Conservation (phyloP, 768 basidiomycete genomes). For the Steccherinum ochraceum region DNA sequence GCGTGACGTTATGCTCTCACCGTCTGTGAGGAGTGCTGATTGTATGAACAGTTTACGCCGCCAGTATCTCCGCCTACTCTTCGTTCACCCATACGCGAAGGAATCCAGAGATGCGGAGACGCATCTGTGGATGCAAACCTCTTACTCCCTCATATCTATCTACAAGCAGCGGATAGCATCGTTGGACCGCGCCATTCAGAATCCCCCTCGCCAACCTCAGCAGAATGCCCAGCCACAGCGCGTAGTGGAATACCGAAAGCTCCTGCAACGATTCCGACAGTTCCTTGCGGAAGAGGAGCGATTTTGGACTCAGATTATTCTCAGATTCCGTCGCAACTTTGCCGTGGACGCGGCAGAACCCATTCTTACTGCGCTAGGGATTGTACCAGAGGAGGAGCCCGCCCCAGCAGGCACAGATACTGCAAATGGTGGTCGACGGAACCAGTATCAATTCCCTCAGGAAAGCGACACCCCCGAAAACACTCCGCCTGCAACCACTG, state of each 20-base stretch:
- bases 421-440: conserved; percentile 33
- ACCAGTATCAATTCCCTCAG: conserved; percentile 59
- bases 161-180: conserved; percentile 73
- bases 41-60: conserved; percentile 52
- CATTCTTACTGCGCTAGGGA: conserved; percentile 50
- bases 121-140: conserved; percentile 90
- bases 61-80: conserved; percentile 61
- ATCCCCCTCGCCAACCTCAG: conserved; percentile 25
- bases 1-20: conserved; percentile 26
- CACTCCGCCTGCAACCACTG: conserved; percentile 32
- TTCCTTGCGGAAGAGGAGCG: conserved; percentile 88
- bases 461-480: conserved; percentile 29
- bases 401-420: conserved; percentile 16
- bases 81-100: conserved; percentile 59
- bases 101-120: conserved; percentile 78
- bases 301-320: conserved; percentile 81
- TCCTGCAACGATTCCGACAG: conserved; percentile 82
- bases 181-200: conserved; percentile 53
- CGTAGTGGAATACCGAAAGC: conserved; percentile 78
- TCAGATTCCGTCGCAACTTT: conserved; percentile 69
- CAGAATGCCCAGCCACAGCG: conserved; percentile 37
- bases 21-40: conserved; percentile 9
- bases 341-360: conserved; percentile 58
- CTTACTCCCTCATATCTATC: conserved; percentile 74
- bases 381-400: conserved; percentile 36